Evolutionary conservation across 306 rosid genomes (phyloP), one percentile per base, ranked within the genome.

Genomic region (Phaseolus lunatus): DNA sequence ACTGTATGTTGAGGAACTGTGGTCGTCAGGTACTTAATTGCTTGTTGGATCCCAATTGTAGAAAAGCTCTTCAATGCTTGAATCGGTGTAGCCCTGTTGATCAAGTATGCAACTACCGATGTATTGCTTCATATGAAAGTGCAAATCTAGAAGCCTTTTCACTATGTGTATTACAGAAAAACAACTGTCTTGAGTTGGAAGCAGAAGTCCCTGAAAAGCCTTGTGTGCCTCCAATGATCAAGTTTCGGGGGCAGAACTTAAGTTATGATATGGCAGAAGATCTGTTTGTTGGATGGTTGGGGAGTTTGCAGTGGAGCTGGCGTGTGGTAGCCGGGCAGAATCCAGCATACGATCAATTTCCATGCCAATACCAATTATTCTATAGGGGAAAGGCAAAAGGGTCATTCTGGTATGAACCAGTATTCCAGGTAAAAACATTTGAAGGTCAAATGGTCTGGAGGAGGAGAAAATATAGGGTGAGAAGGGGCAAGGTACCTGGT

Each of bases 351-450:
- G 97, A 93, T 78, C 97, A 90, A 48, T 93, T 93, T 56, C 96
- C 97, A 19, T 93, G 97, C 68, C 97, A 89, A 70, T 90, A 86
- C 80, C 97, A 93, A 88, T 85, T 93, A 50, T 93, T 90, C 74
- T 90, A 93, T 75, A 74, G 97, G 67, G 97, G 97, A 53, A 93
- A 90, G 78, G 97, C 94, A 15, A 86, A 80, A 79, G 96, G 92
- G 29, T 93, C 96, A n/a, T 90, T 93, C 52, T 93, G 97, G 97
- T 90, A 90, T 50, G 97, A 93, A 67, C 97, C 96, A 0, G 96
- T 93, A 26, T 90, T 93, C 78, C 93, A 89, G 78, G 96, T 93
- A 39, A 87, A 82, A 79, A 93, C 94, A 18, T 77, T 93, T n/a
- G 97, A 90, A 70, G 96, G 94, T 37, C 63, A 89, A 82, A 62